These are phyloP conservation scores for Neurospora terricola DNA, from an alignment of 495 filamentous ascomycete genomes.

Conservation along the genomic window DNA sequence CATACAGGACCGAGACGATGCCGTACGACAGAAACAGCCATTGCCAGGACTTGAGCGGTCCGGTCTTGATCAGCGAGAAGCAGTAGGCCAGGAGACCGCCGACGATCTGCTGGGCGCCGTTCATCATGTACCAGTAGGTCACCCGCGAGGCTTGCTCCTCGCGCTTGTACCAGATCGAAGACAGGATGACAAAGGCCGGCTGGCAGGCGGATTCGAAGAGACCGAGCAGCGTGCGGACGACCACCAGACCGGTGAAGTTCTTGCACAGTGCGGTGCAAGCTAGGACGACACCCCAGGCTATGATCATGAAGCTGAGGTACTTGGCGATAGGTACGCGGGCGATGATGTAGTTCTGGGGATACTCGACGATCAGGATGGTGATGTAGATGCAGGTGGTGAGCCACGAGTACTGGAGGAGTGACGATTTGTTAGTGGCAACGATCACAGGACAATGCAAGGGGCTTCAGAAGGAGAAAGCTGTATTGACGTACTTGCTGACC, in stretches of 20 bases:
- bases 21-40: slow-evolving; percentile 45
- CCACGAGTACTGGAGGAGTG: slow-evolving; percentile 32
- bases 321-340: slow-evolving; percentile 42
- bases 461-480: background rate
- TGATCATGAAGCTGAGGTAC: slow-evolving; percentile 52
- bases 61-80: slow-evolving; percentile 39
- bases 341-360: slow-evolving; percentile 45
- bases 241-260: slow-evolving; percentile 45
- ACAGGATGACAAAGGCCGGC: slow-evolving; percentile 51
- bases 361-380: slow-evolving; percentile 42
- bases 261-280: slow-evolving; percentile 49
- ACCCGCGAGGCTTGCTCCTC: slow-evolving; percentile 56
- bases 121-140: slow-evolving; percentile 67
- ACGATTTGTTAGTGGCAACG: background rate
- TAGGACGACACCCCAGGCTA: slow-evolving; percentile 48
- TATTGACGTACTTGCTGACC: slow-evolving; percentile 34
- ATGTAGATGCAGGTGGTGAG: slow-evolving; percentile 47
- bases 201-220: slow-evolving; percentile 60
- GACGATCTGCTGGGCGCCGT: slow-evolving; percentile 47
- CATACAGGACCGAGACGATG: slow-evolving; percentile 45
- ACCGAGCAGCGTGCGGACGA: slow-evolving; percentile 52
- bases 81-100: slow-evolving; percentile 48
- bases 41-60: slow-evolving; percentile 41
- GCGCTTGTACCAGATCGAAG: slow-evolving; percentile 64
- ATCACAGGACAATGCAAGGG: background rate